Evolutionary conservation across 1,139 yeast species (phyloP), one percentile per base, ranked within the genome.

Genomic region (Yamadazyma pseudoaaseri): DNA sequence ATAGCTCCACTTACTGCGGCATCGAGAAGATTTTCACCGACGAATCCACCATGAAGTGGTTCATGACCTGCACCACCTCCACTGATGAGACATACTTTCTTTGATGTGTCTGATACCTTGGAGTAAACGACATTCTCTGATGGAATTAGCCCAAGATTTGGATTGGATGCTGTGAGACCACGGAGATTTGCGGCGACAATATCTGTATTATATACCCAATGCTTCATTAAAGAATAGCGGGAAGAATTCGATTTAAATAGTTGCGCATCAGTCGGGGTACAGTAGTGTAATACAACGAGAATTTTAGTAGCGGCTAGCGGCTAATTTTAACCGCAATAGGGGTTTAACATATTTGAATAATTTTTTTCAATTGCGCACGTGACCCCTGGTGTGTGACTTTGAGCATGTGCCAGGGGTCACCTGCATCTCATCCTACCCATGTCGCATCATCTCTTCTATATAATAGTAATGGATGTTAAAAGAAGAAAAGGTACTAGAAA

Each of bases 11-110:
- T 79, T 6, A 89, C 96, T 2, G 96, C 97, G 24, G 84, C 95
- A 49, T 85, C 87, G 27, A 90, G 60, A 50, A 84, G 65, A 34
- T 92, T 92, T 17, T 75, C 70, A 5, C 97, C 97, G 10, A 90
- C 92, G 54, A 79, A 89, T 0, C 96, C 97, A 4, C 86, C 92
- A 53, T 89, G 96, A 6, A 90, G 70, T 20, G 97, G 97, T 59
- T 90, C 97, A 55, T 90, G 97, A 24, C 97, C 97, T 7, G 92
- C 81, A 20, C 97, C 97, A 36, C 97, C 97, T 37, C 97, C 96
- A 29, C 96, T 81, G 17, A 90, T 64, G 34, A 90, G 50, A 3
- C 87, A 74, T 29, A 89, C 82, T 49, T 83, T 81, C 18, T 62
- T 59, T n/a, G 52, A 35, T 14, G 66, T 52, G 26, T 63, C 54